Conservation (phyloP, 768 basidiomycete genomes). For the Zangia roseola region DNA sequence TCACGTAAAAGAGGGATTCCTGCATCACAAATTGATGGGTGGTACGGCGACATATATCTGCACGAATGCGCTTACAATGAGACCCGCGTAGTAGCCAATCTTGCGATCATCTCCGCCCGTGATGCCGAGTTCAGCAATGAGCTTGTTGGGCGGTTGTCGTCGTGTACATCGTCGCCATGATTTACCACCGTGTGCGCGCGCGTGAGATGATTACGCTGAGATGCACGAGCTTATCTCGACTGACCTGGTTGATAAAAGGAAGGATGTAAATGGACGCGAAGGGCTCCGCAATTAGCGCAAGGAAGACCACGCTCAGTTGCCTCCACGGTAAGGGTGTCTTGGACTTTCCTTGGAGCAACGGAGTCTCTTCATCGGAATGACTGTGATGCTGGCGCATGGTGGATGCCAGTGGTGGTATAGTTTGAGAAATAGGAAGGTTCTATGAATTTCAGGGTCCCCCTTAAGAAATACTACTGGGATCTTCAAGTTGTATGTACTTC, state of each 20-base stretch:
- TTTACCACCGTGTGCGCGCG: too few species aligned
- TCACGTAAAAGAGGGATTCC: conserved; percentile 62
- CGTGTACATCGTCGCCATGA: too few species aligned
- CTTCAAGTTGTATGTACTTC: too few species aligned
- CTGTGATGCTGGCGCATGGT: conserved; percentile 38
- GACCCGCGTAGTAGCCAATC: conserved; percentile 67
- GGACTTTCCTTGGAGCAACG: conserved; percentile 37
- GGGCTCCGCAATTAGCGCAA: conserved; percentile 54
- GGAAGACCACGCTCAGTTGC: conserved; percentile 46
- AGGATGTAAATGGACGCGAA: conserved; percentile 55
- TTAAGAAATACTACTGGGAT: too few species aligned
- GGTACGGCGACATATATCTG: neutral
- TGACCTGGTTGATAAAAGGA: conserved; percentile 61
- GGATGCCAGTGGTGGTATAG: too few species aligned
- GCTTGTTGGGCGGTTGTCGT: conserved; percentile 32
- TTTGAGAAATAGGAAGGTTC: neutral
- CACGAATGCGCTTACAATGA: conserved; percentile 43
- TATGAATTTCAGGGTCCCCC: too few species aligned
- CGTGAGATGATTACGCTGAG: too few species aligned
- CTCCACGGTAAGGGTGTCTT: conserved; percentile 51
- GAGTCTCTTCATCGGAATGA: conserved; percentile 42
- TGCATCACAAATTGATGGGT: conserved; percentile 17
- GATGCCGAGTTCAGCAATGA: conserved; percentile 58
- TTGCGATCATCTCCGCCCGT: conserved; percentile 64
- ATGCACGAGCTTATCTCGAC: neutral